Base-by-base conservation (phyloP, 2,329 filamentous ascomycete species). In the Hymenoscyphus occultus region DNA sequence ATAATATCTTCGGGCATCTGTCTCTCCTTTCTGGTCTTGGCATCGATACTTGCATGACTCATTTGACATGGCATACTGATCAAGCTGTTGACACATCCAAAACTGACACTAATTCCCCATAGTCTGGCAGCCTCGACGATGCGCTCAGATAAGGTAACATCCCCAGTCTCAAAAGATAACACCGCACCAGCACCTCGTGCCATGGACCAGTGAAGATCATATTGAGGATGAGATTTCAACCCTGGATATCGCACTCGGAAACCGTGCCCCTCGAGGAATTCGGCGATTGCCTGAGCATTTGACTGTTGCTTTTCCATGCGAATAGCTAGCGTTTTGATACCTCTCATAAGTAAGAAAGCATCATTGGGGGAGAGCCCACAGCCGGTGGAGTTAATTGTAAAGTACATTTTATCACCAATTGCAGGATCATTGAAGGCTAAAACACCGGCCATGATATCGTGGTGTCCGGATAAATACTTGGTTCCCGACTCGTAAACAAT, bases 11-110 rank as follows among this genome's bases (percentile, higher is more conserved):
- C 95, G 12, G 95, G 95, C 88, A 99, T 90, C 70, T 94, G 89
- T 69, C 93, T 86, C 80, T 96, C 93, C 73, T 87, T 83, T 71
- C 95, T 84, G 61, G 93, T 98, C 81, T 97, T 96, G 65, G 93
- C 91, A 76, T 98, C 95, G 74, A 99, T 99, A 76, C 92, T 97
- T 48, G 95, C 95, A 79, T 99, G 95, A 79, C 94, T 98, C 96
- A 99, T 99, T 74, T 94, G 93, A 80, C 95, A 99, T 9, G 95
- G 94, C 94, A 99, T 97, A 80, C 93, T 97, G 78, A 99, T 99
- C 77, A 99, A 81, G 76, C 92, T 96, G 81, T 99, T 99, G 70
- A 99, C 95, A 77, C 95, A 98, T 59, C 95, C 95, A 76, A 99
- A 99, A 75, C 92, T 97, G 66, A 99, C 95, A 70, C 91, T 96